These are phyloP conservation scores for Cryptococcus deneoformans DNA, from an alignment of 1,284 basidiomycete genomes.

Conservation along the genomic window DNA sequence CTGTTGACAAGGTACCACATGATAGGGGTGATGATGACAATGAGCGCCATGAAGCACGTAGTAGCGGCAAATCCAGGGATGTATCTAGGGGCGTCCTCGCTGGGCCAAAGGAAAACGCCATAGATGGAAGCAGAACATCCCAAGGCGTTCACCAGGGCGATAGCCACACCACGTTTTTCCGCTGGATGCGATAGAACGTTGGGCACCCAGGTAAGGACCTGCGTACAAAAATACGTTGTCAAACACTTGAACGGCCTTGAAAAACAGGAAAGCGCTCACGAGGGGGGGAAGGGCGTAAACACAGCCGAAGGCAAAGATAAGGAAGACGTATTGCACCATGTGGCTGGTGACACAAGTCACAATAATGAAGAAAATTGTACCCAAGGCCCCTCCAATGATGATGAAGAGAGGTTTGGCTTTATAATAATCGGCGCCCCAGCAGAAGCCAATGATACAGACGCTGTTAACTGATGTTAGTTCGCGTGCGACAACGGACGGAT, in stretches of 20 bases:
- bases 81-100: slow-evolving; percentile 48
- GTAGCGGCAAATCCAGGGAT: slow-evolving; percentile 51
- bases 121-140: slow-evolving; percentile 51
- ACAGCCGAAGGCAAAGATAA: slow-evolving; percentile 53
- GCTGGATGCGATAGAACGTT: slow-evolving; percentile 46
- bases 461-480: neutral
- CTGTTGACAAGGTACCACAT: slow-evolving; percentile 44
- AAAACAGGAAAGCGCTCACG: too few species aligned
- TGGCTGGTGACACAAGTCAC: slow-evolving; percentile 41
- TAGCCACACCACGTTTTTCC: slow-evolving; percentile 50
- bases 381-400: slow-evolving; percentile 32
- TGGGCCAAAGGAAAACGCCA: slow-evolving; percentile 54
- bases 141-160: slow-evolving; percentile 48
- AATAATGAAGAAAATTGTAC: slow-evolving; percentile 50
- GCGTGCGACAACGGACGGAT: neutral
- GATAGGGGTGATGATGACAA: slow-evolving; percentile 45
- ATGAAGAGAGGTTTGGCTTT: slow-evolving; percentile 50
- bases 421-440: slow-evolving; percentile 48
- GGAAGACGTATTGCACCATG: slow-evolving; percentile 51
- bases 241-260: too few species aligned
- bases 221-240: too few species aligned
- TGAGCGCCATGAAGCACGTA: slow-evolving; percentile 42
- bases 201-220: slow-evolving; percentile 47
- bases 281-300: slow-evolving; percentile 50
- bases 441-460: slow-evolving; percentile 48